Evolutionary conservation across 176 grass and related monocot species (phyloP), one percentile per base, ranked within the genome.

Genomic region (Oryza punctata): DNA sequence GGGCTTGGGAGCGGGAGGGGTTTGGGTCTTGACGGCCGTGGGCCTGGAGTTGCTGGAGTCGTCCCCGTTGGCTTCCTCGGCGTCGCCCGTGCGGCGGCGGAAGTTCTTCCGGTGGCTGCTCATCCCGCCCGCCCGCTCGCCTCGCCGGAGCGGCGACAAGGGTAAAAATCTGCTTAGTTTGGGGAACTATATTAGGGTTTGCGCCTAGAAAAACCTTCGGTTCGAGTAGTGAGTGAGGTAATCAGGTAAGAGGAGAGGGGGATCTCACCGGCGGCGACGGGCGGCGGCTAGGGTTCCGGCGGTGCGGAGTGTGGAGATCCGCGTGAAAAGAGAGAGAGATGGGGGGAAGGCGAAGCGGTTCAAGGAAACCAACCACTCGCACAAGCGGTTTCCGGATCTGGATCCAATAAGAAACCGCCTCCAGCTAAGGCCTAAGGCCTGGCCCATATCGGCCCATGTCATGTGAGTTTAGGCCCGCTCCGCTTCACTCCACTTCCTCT

Each of bases 21-120:
- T 82, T 79, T 80, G 89, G 47, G 78, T 47, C 76, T 86, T 80
- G 19, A 74, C 7, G 35, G 65, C 1, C 9, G 92, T 10, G 24
- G 85, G 81, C 72, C 41, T 63, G 23, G 84, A 11, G 12, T 32
- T 40, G 1, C 73, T 67, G 1, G 67, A 69, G n/a, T 87, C 90
- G 7, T 94, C 93, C n/a, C 59, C 82, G 59, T 92, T 78, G 73
- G 49, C 75, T 0, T 88, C 87, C 10, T 94, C 89, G 24, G 38
- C 49, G 65, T 78, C 84, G 28, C 92, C 93, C 15, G 82, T 43
- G 57, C 93, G 93, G 71, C 93, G 93, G 47, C 93, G 93, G 70
- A 94, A 94, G 70, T 94, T 94, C 69, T 88, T 94, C 28, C 90
- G 81, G 66, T 63, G 63, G 82, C 92, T 94, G 46, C 89, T 92